Evolutionary conservation across 192 early-diverging fungal species (phyloP), one percentile per base, ranked within the genome.

Genomic region (Mortierella claussenii): DNA sequence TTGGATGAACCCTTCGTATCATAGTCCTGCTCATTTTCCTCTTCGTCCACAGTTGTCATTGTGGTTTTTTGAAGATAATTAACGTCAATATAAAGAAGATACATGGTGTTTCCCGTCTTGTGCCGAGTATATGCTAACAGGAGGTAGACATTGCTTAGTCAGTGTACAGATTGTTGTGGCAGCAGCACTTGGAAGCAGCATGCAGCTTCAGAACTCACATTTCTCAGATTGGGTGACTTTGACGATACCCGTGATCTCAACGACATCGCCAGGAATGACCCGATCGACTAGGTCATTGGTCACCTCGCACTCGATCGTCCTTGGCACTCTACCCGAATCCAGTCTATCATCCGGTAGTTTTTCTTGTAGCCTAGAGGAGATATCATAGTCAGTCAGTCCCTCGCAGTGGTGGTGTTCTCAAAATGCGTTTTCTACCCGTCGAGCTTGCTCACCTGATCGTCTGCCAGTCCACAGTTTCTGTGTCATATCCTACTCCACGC

Each of bases 181-280:
- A n/a, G n/a, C n/a, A n/a, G n/a, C n/a, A n/a, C n/a, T n/a, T n/a
- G n/a, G n/a, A n/a, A n/a, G n/a, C n/a, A n/a, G n/a, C n/a, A n/a
- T n/a, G n/a, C n/a, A n/a, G n/a, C n/a, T n/a, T n/a, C n/a, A n/a
- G n/a, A n/a, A n/a, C n/a, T n/a, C n/a, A 87, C 89, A 78, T 81
- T 92, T 84, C 63, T 90, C 80, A 63, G 91, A 84, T 60, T 84
- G 82, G 15, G 88, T 52, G n/a, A 92, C 91, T 52, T 95, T 92
- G 28, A 95, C 88, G 23, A 89, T 85, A 10, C 94, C 94, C 11
- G 89, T 88, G 48, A 91, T 83, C 28, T 66, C 86, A 26, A 95
- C 91, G 15, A 94, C 90, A 63, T 95, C 93, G 7, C 94, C 94
- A n/a, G 94, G 93, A 18, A 91, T 88, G 36, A 89, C 88, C 4